Base-by-base conservation (phyloP, 495 filamentous ascomycete genomes). In the Ascobolus immersus region DNA sequence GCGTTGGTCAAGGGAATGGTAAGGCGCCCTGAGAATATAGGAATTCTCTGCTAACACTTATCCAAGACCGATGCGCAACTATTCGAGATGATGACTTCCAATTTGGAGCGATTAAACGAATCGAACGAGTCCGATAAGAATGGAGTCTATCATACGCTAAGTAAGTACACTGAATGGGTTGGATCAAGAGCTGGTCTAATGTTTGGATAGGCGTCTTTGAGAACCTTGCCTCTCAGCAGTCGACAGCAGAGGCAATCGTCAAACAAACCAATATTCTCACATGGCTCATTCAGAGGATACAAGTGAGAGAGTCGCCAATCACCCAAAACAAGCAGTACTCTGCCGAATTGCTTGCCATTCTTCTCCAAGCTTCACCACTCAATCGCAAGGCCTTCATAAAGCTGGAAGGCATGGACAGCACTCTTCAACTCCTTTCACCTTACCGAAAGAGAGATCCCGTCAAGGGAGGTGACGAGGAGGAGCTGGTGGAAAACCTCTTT, bases 241-340 rank as follows among this genome's bases (percentile, higher is more conserved):
- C 62, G 8, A 54, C 74, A 5, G 70, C 69, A 11, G 75, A 77
- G 44, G 66, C 58, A 30, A 68, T 94, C 31, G 74, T 71, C 8
- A 53, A 60, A 31, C 66, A 78, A 33, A 65, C 68, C 0, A 55
- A 55, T 4, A 47, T 91, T 4, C 50, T 93, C 6, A 55, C 60
- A 17, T 92, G 77, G 77, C 62, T 94, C 5, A 53, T 91, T 11
- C 55, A 60, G 17, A 66, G 89, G 13, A 69, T 77, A 35, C 63
- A 71, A 39, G 52, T 57, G 26, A 61, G 59, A 32, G 73, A 81
- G 48, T 54, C 52, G 4, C 57, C 59, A 0, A 60, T 64, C 5
- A 57, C 60, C 17, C 86, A 99, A 52, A 99, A 99, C 51, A 92
- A 82, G 49, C 86, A 92, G 49, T 99, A 94, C 44, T 65, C 80